Conservation (phyloP, 257 asterid genomes). For the Coffea eugenioides region DNA sequence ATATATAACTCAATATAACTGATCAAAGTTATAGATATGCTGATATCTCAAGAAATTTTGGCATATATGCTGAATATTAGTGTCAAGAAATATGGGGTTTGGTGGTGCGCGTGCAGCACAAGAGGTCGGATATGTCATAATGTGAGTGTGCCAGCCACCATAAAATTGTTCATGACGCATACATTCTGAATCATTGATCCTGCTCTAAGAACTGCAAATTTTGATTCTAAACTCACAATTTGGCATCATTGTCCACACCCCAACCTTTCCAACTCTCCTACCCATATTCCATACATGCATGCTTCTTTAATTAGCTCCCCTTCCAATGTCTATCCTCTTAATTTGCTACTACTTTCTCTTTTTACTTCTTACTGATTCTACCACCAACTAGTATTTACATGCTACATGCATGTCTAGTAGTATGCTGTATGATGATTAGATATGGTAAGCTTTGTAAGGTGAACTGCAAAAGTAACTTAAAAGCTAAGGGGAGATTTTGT, state of each 20-base stretch:
- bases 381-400: not conserved
- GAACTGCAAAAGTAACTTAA: conserved; percentile 63
- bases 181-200: conserved; percentile 36
- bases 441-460: conserved; percentile 41
- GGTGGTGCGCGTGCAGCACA: conserved; percentile 85
- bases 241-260: conserved; percentile 41
- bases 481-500: conserved; percentile 51
- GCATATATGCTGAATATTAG: not conserved
- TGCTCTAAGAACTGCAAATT: conserved; percentile 25
- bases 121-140: conserved; percentile 50
- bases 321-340: conserved; percentile 8
- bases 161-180: conserved; percentile 64
- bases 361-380: not conserved
- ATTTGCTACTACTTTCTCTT: not conserved
- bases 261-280: conserved; percentile 29
- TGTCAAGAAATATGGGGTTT: conserved; percentile 29
- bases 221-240: conserved; percentile 44
- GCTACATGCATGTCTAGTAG: not conserved
- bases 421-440: conserved; percentile 17
- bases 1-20: not conserved
- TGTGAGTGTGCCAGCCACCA: conserved; percentile 65
- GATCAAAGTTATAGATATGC: not conserved
- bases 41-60: not conserved
- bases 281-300: not conserved
- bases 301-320: not conserved